Evolutionary conservation across 108 stramenopile genomes (phyloP), one percentile per base, ranked within the genome.

Genomic region (Craspedostauros australis): DNA sequence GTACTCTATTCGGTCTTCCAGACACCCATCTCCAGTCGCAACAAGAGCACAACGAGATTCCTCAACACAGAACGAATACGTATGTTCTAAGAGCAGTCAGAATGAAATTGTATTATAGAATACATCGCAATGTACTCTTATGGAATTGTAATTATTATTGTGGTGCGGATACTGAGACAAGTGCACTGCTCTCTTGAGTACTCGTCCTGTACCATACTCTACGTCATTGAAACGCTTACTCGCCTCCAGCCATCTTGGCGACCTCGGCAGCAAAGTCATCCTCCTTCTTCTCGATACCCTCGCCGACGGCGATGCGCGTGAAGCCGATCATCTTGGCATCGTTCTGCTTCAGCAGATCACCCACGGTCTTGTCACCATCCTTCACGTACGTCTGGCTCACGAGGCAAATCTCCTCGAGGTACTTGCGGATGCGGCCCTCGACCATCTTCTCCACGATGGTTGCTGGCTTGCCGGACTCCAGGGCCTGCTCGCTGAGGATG

Each of bases 371-470:
- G 36, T 82, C 76, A 50, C 63, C 65, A 23, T 80, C 77, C 70
- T 80, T 88, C 8, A 89, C 84, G 51, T 67, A 92, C 38, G 50
- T 33, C 68, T 93, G 91, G 36, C 74, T 68, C 16, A 87, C 76
- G 16, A 93, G 70, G 49, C 77, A 82, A 30, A 74, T 76, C 39
- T 84, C 83, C 14, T 82, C 70, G 19, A 85, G 60, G 64, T 61
- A 87, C 63, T 93, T 93, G 44, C 79, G 73, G 34, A 93, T 70
- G 48, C 81, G 73, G 50, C 85, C 80, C 15, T 75, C 73, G 34
- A 93, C 84, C 82, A 93, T 93, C 54, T 88, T 89, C 23, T 78
- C 76, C 22, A 80, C 57, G 66, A 93, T 87, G 16, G 75, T 78
- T 29, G 51, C 66, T 7, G 91, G 87, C 72, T 93, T 93, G 38